Evolutionary conservation across 257 asterid genomes (phyloP).

Genomic region (Scutellaria minor): DNA sequence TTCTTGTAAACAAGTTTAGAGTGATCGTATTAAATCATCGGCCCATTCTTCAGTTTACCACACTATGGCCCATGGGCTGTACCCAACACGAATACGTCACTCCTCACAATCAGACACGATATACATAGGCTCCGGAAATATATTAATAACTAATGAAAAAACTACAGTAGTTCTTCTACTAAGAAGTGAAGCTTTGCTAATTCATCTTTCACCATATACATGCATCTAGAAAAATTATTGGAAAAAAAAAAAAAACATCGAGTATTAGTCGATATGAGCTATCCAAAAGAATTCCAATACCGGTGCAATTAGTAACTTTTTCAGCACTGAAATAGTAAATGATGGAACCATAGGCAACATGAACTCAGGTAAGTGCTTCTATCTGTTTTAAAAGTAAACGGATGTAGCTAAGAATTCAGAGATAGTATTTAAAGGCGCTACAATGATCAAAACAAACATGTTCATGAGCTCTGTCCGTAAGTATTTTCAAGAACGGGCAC

Average conservation of each 20-base stretch:
- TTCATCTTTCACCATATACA: not conserved
- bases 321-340: constrained; percentile 17
- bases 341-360: constrained; percentile 16
- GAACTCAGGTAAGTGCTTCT: not conserved
- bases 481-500: constrained; percentile 59
- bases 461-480: constrained; percentile 45
- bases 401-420: no score
- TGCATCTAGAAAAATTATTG: not conserved
- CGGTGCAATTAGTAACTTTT: constrained; percentile 31
- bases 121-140: not conserved
- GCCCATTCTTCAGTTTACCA: no score
- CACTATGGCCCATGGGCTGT: not conserved
- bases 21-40: no score
- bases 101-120: not conserved
- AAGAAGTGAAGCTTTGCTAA: not conserved
- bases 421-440: not conserved
- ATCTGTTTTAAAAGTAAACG: not conserved
- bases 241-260: not conserved
- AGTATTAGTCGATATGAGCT: not conserved
- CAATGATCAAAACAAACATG: constrained; percentile 21
- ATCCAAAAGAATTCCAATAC: not conserved
- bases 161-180: not conserved
- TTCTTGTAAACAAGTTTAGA: no score
- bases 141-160: not conserved
- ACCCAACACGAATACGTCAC: not conserved